Conservation (phyloP, 1,284 basidiomycete species). For the Coniferiporia sulphurascens region DNA sequence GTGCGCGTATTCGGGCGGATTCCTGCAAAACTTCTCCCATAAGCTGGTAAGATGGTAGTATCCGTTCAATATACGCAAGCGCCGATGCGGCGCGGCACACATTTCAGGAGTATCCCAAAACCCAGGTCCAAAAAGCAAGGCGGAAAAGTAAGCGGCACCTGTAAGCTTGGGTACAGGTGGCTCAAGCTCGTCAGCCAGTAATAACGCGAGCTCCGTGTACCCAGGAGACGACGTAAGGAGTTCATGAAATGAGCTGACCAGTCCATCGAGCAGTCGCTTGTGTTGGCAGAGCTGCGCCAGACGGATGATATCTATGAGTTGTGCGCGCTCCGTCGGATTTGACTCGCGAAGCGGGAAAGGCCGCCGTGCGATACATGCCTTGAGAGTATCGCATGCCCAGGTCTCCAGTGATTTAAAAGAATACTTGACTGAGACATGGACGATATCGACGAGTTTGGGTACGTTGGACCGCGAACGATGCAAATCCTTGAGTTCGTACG, state of each 20-base stretch:
- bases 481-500: slow-evolving; percentile 47
- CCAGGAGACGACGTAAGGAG: slow-evolving; percentile 53
- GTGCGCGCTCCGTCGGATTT: slow-evolving; percentile 38
- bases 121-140: slow-evolving; percentile 46
- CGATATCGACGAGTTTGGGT: slow-evolving; percentile 53
- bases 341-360: slow-evolving; percentile 48
- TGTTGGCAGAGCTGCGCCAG: slow-evolving; percentile 64
- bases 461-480: slow-evolving; percentile 45
- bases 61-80: slow-evolving; percentile 49
- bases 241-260: slow-evolving; percentile 51
- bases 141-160: slow-evolving; percentile 62
- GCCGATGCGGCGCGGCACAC: slow-evolving; percentile 51
- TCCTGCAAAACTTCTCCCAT: slow-evolving; percentile 34
- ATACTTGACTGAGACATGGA: slow-evolving; percentile 60
- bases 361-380: slow-evolving; percentile 54
- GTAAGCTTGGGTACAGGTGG: slow-evolving; percentile 40
- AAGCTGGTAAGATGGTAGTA: slow-evolving; percentile 56
- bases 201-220: slow-evolving; percentile 65
- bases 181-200: slow-evolving; percentile 56
- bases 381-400: slow-evolving; percentile 63
- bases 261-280: slow-evolving; percentile 47
- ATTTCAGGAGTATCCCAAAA: slow-evolving; percentile 23
- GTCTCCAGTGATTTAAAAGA: slow-evolving; percentile 63
- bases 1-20: slow-evolving; percentile 55
- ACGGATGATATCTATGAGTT: slow-evolving; percentile 52